Base-by-base conservation (phyloP, 495 filamentous ascomycete species). In the Aspergillus bertholletiae region DNA sequence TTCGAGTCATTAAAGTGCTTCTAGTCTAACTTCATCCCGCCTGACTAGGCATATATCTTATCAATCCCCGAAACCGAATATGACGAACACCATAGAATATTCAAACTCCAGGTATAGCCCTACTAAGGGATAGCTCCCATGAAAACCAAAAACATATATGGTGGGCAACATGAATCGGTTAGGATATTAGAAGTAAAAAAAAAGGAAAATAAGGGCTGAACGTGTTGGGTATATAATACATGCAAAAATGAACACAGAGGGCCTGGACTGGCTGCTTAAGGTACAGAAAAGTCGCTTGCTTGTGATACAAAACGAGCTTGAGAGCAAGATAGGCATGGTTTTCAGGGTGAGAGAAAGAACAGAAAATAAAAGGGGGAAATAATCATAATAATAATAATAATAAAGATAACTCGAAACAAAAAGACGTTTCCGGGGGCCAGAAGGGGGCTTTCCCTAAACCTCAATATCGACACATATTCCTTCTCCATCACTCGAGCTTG, bases 401-500 rank as follows among this genome's bases (percentile, higher is more conserved):
- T n/a, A n/a, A n/a, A n/a, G n/a, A n/a, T n/a, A n/a, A n/a, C n/a
- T n/a, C n/a, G n/a, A n/a, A n/a, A n/a, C n/a, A n/a, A n/a, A n/a
- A 21, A 45, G 58, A 59, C 45, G 45, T 41, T 55, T 37, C 1
- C 52, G 32, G 26, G 43, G 45, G 27, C 54, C 47, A 45, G 5
- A 54, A 21, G 48, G 51, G 48, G 20, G 50, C 53, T 22, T 51
- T 27, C 35, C 59, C 40, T 56, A 75, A 46, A 78, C 71, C 51
- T 78, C 74, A 49, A 78, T 75, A 41, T 76, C 73, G 22, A 78
- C 71, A 11, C 61, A 70, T 35, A 78, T 67, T 8, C 73, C 74
- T 46, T 76, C 73, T 8, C 68, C 74, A 49, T 74, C 73, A 60
- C 73, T 75, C 17, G 74, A 78, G 41, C 73, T 76, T 7, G 59